These are phyloP conservation scores for Kazachstania africana DNA, from an alignment of 805 yeast species.

Conservation along the genomic window DNA sequence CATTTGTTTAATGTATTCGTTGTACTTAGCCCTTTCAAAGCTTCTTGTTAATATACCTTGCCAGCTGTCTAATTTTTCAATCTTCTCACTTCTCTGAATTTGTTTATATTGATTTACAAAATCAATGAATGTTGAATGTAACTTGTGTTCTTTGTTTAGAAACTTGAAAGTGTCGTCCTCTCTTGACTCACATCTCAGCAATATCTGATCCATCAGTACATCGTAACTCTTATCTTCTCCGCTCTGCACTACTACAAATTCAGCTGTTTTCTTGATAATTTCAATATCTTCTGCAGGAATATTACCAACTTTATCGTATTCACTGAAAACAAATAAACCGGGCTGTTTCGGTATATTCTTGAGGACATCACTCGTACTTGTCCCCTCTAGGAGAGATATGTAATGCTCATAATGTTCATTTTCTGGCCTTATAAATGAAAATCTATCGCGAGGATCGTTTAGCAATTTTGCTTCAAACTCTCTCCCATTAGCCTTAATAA, in stretches of 20 bases:
- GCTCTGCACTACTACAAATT: constrained; percentile 30
- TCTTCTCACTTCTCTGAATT: constrained; percentile 7
- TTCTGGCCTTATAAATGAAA: constrained; percentile 46
- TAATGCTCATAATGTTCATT: constrained; percentile 47
- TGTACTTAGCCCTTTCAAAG: constrained; percentile 45
- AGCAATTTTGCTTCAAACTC: constrained; percentile 52
- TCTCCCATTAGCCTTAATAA: constrained; percentile 56
- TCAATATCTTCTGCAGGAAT: constrained; percentile 56
- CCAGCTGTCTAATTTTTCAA: no score
- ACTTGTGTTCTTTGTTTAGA: constrained; percentile 45
- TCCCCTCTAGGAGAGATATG: no score
- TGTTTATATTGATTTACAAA: constrained; percentile 46
- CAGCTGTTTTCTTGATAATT: constrained; percentile 61
- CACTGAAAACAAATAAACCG: constrained; percentile 14
- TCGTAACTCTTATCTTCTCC: background rate
- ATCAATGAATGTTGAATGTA: constrained; percentile 38
- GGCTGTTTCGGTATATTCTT: no score
- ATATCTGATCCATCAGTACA: constrained; percentile 27
- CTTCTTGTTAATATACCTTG: constrained; percentile 20
- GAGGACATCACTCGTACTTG: no score
- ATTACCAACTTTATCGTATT: constrained; percentile 16
- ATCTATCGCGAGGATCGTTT: constrained; percentile 34
- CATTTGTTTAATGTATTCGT: constrained; percentile 27
- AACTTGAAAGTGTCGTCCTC: constrained; percentile 57
- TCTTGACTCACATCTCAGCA: constrained; percentile 28